Conservation (phyloP, 441 rosid species). For the Gossypium aridum region DNA sequence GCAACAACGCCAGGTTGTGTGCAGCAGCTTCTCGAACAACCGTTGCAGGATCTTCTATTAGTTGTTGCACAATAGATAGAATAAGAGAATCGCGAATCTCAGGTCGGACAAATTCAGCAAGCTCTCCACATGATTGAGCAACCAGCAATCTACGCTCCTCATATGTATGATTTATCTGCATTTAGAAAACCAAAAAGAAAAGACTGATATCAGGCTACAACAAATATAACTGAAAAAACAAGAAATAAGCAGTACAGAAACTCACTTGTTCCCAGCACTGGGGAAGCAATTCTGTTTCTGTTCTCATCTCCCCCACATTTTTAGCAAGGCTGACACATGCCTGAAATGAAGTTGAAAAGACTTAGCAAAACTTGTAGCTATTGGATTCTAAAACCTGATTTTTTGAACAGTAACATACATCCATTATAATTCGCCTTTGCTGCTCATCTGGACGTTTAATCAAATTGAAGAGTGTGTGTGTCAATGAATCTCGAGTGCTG, state of each 20-base stretch:
- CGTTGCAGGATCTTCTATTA: slow-evolving; percentile 89
- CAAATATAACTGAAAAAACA: slow-evolving; percentile 7
- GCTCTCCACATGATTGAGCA: slow-evolving; percentile 98
- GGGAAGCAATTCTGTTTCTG: slow-evolving; percentile 96
- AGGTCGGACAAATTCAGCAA: slow-evolving; percentile 87
- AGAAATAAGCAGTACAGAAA: slow-evolving; percentile 13
- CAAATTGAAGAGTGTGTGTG: slow-evolving; percentile 88
- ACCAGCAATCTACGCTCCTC: slow-evolving; percentile 97
- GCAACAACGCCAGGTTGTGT: slow-evolving; percentile 83
- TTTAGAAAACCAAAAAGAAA: slow-evolving; percentile 14
- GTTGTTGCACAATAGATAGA: slow-evolving; percentile 88
- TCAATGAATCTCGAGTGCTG: slow-evolving; percentile 78
- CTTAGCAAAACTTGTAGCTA: slow-evolving; percentile 20
- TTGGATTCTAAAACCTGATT: slow-evolving; percentile 13
- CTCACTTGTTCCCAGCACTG: slow-evolving; percentile 99
- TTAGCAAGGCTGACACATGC: slow-evolving; percentile 89
- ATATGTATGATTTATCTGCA: slow-evolving; percentile 87
- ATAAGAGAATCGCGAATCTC: slow-evolving; percentile 97
- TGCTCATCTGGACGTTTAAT: slow-evolving; percentile 97
- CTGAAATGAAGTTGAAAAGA: slow-evolving; percentile 38
- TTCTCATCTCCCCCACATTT: slow-evolving; percentile 98
- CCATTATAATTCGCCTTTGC: slow-evolving; percentile 93
- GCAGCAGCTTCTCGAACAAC: slow-evolving; percentile 97
- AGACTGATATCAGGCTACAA: background rate
- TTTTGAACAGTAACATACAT: slow-evolving; percentile 50